These are phyloP conservation scores for Lepidopterella palustris DNA, from an alignment of 495 filamentous ascomycete genomes.

Conservation along the genomic window DNA sequence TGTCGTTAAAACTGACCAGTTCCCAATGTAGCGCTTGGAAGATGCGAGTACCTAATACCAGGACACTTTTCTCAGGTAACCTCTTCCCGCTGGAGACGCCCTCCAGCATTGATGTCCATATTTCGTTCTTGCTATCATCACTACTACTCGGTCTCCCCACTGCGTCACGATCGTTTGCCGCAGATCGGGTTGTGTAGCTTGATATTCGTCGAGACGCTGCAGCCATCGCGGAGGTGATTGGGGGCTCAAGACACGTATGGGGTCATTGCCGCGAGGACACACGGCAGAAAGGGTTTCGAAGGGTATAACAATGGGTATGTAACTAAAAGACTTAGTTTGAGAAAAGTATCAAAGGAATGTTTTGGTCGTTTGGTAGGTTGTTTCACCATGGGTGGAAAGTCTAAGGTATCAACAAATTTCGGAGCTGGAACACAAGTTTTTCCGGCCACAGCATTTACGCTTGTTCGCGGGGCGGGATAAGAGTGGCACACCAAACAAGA, in stretches of 20 bases:
- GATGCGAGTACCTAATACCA: constrained; percentile 67
- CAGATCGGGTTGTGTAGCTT: constrained; percentile 9
- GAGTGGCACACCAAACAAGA: too few relatives aligned
- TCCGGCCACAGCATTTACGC: too few relatives aligned
- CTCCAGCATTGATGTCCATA: constrained; percentile 93
- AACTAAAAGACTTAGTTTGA: too few relatives aligned
- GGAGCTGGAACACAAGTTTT: too few relatives aligned
- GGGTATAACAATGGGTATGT: too few relatives aligned
- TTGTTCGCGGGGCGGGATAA: too few relatives aligned
- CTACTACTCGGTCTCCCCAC: constrained; percentile 38
- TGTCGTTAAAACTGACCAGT: background rate
- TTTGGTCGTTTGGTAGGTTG: too few relatives aligned
- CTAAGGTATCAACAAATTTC: too few relatives aligned
- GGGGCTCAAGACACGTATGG: constrained; percentile 6
- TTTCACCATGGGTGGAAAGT: too few relatives aligned
- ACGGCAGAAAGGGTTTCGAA: too few relatives aligned
- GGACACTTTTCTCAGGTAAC: constrained; percentile 83
- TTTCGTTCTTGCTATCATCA: constrained; percentile 76
- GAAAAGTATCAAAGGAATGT: too few relatives aligned
- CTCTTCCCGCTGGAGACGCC: constrained; percentile 83
- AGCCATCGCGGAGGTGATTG: constrained; percentile 24
- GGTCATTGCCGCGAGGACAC: background rate
- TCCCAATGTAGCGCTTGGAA: background rate
- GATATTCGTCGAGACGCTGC: constrained; percentile 15
- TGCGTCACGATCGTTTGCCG: background rate